Percentiles rank a stretch among this genome's conserved stretches.
Evolutionary conservation across 495 filamentous ascomycete genomes (phyloP).

Genomic region (Neurospora discreta): DNA sequence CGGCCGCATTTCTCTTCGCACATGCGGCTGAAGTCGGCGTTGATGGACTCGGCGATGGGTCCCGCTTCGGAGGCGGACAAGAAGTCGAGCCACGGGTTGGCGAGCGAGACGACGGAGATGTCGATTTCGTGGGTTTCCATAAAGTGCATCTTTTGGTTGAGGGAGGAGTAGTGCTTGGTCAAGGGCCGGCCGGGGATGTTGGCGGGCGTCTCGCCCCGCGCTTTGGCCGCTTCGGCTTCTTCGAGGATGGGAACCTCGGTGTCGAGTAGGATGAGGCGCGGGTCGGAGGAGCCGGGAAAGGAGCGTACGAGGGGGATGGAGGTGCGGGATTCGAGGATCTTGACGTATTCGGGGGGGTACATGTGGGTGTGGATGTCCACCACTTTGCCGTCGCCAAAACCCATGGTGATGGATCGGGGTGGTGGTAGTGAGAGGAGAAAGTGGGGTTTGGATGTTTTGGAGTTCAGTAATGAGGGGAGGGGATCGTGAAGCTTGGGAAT

Average conservation of each 20-base stretch:
- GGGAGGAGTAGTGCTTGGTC: constrained; percentile 61
- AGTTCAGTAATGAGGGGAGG: background rate
- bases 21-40: constrained; percentile 61
- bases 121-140: constrained; percentile 78
- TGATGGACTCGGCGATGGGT: constrained; percentile 52
- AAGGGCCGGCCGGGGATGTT: constrained; percentile 54
- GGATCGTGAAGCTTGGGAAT: background rate
- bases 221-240: constrained; percentile 21
- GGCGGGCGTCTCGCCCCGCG: background rate
- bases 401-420: background rate
- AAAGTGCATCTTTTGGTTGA: constrained; percentile 65
- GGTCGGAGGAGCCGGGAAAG: constrained; percentile 44
- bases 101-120: constrained; percentile 76
- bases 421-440: background rate
- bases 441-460: background rate
- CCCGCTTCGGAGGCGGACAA: constrained; percentile 50
- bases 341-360: constrained; percentile 77
- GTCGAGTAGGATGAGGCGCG: constrained; percentile 73
- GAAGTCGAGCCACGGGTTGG: constrained; percentile 96
- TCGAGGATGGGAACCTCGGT: constrained; percentile 50
- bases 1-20: constrained; percentile 48
- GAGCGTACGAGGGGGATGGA: constrained; percentile 71
- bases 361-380: constrained; percentile 95
- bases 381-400: constrained; percentile 21
- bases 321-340: constrained; percentile 63